Conservation (phyloP, 2,329 filamentous ascomycete genomes). For the Alternaria postmessia region DNA sequence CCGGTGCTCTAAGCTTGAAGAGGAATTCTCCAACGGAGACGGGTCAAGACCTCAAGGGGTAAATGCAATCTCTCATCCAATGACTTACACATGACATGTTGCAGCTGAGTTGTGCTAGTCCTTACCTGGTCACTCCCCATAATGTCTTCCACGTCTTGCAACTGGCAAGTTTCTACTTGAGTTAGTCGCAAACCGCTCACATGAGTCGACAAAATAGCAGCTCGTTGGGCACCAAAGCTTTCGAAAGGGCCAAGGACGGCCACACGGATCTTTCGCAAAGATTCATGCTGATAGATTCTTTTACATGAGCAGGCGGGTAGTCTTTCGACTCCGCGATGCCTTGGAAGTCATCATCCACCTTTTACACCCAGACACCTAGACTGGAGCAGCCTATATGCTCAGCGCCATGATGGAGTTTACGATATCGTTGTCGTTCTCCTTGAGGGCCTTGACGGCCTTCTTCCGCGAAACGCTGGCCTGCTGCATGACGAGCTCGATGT, state of each 20-base stretch:
- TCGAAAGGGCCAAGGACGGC: background rate
- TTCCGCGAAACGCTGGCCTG: slow-evolving; percentile 96
- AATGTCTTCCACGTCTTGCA: slow-evolving; percentile 69
- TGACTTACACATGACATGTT: background rate
- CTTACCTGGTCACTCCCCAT: slow-evolving; percentile 96
- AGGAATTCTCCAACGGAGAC: background rate
- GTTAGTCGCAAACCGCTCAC: background rate
- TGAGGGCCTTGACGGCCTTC: slow-evolving; percentile 98
- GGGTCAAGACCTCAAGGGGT: background rate
- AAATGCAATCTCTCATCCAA: background rate
- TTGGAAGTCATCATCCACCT: slow-evolving; percentile 25
- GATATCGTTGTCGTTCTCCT: slow-evolving; percentile 99
- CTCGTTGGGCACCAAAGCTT: background rate
- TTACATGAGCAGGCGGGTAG: slow-evolving; percentile 27
- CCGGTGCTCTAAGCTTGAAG: background rate
- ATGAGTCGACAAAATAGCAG: background rate
- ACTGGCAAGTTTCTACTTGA: slow-evolving; percentile 69
- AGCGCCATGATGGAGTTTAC: slow-evolving; percentile 99
- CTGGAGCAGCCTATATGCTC: slow-evolving; percentile 57
- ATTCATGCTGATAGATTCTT: slow-evolving; percentile 40
- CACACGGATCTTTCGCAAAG: slow-evolving; percentile 11
- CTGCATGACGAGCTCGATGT: slow-evolving; percentile 99
- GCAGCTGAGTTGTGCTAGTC: slow-evolving; percentile 17
- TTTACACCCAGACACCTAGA: slow-evolving; percentile 19
- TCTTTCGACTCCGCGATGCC: slow-evolving; percentile 23